Evolutionary conservation across 306 rosid genomes (phyloP), one percentile per base, ranked within the genome.

Genomic region (Mucuna pruriens): DNA sequence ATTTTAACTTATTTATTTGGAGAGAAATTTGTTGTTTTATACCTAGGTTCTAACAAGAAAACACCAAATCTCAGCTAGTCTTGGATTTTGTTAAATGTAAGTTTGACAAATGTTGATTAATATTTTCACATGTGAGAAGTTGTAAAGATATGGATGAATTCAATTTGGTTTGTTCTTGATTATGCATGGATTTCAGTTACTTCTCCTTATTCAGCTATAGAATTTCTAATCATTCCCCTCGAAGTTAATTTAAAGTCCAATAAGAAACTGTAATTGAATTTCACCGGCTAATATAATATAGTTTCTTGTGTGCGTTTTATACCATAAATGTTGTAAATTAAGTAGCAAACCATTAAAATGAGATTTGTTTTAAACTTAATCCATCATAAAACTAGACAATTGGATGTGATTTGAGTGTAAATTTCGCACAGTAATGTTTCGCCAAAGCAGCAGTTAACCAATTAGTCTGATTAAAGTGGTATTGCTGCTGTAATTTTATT

Each of bases 11-110:
- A 33, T 73, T 74, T 17, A 26, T 75, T 51, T 69, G 61, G 2
- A 71, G 48, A 57, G 71, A 22, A 52, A 51, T 77, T 31, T 62
- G 29, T 67, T 82, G 66, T 3, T 80, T 45, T 71, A 36, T 64
- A 55, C 51, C 0, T 79, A 83, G 87, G 83, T 17, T 71, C 85
- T 76, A 83, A 83, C 85, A 8, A 71, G 48, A 22, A 46, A 70
- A 38, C 60, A 51, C 76, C 66, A 69, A 19, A 52, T 12, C 44
- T 62, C 70, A 68, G 52, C 5, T 68, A 44, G 61, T 67, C 63
- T 78, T 74, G 62, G 77, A 12, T 54, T 70, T 79, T 71, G 57
- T 71, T 7, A 15, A 9, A 38, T 12, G 39, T 20, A 23, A 23
- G 77, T 52, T 83, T 52, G 76, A 7, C 80, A 38, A 16, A 26